phyloP scores from a whole-genome alignment of 768 basidiomycete species.

The Cyclocybe cylindracea region DNA sequence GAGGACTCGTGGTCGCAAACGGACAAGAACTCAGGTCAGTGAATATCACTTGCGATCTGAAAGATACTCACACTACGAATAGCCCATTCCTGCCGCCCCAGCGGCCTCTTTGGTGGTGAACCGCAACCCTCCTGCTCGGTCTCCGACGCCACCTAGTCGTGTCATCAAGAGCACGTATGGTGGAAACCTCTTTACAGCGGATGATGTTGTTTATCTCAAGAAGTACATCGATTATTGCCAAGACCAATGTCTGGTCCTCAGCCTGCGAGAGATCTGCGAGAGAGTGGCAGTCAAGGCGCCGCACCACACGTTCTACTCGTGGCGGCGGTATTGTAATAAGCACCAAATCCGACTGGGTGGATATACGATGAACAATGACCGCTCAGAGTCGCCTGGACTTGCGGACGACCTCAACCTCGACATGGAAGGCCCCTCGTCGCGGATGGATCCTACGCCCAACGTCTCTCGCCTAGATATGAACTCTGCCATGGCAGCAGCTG shows the following conservation, averaged over 20 bases:
- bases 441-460: not conserved
- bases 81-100: constrained; percentile 67
- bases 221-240: constrained; percentile 91
- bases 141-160: constrained; percentile 80
- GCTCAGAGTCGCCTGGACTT: constrained; percentile 43
- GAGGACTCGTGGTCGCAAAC: constrained; percentile 67
- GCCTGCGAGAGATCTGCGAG: constrained; percentile 85
- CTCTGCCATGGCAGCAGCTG: constrained; percentile 20
- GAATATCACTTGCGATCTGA: constrained; percentile 3
- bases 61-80: constrained; percentile 1
- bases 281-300: constrained; percentile 87
- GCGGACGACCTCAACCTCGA: constrained; percentile 46
- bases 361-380: constrained; percentile 72
- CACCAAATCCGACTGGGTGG: constrained; percentile 89
- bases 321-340: constrained; percentile 91
- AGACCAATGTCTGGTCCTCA: constrained; percentile 80
- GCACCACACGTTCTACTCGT: constrained; percentile 93
- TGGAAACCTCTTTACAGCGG: constrained; percentile 83
- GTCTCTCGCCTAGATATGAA: constrained; percentile 18
- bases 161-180: constrained; percentile 90
- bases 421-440: constrained; percentile 32
- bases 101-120: constrained; percentile 69
- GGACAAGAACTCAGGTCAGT: constrained; percentile 58
- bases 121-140: constrained; percentile 69
- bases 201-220: constrained; percentile 82